phyloP scores from a whole-genome alignment of 2,329 filamentous ascomycete genomes.

The Conoideocrella luteorostrata region DNA sequence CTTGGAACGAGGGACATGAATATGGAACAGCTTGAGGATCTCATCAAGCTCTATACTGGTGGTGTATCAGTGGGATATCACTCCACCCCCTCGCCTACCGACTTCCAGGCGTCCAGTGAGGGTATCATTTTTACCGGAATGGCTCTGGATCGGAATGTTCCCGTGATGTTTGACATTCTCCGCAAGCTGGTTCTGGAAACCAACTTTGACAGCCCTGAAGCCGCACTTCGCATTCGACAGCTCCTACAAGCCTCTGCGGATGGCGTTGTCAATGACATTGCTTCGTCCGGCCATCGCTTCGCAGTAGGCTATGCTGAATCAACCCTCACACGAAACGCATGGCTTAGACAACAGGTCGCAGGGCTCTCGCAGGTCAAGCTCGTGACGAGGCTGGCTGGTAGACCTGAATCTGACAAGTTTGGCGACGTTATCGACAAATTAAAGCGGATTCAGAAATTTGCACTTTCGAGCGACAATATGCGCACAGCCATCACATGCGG shows the following conservation, averaged over 20 bases:
- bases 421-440: conserved; percentile 74
- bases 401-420: conserved; percentile 62
- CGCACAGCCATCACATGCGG: conserved; percentile 85
- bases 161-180: conserved; percentile 83
- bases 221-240: conserved; percentile 76
- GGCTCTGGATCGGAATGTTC: conserved; percentile 83
- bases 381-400: conserved; percentile 69
- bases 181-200: conserved; percentile 77
- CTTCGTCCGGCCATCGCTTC: conserved; percentile 81
- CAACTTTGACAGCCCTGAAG: conserved; percentile 78
- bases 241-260: conserved; percentile 81
- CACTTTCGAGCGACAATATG: conserved; percentile 61
- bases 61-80: conserved; percentile 83
- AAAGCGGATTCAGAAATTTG: conserved; percentile 75
- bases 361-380: conserved; percentile 88
- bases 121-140: conserved; percentile 80
- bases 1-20: conserved; percentile 80
- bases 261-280: conserved; percentile 85
- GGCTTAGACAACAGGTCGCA: conserved; percentile 74
- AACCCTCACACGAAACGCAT: conserved; percentile 64
- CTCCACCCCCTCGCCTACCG: conserved; percentile 68
- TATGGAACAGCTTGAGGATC: conserved; percentile 92
- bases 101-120: conserved; percentile 66
- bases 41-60: conserved; percentile 94
- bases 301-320: conserved; percentile 80